Base-by-base conservation (phyloP, 1,284 basidiomycete species). In the Moesziomyces antarcticus region DNA sequence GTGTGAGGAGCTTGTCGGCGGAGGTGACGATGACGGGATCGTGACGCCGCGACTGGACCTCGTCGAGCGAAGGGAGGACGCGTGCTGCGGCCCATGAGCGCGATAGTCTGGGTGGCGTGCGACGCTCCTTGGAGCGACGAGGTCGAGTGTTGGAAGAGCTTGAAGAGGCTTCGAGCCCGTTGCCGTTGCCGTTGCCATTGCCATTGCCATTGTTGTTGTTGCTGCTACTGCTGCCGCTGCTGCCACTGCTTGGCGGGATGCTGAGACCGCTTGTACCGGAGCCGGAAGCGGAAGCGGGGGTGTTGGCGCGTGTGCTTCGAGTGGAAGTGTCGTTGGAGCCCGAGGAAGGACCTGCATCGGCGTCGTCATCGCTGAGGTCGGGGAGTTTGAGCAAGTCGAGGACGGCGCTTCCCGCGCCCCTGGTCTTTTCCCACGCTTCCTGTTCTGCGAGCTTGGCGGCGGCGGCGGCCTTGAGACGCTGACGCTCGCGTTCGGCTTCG, bases 331-430 rank as follows among this genome's bases (percentile, higher is more conserved):
- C 46, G 27, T 42, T 44, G 8, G 52, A 52, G 20, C 25, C 40
- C 7, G 41, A 50, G 10, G 56, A 67, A 20, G 41, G 56, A 9
- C 35, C 52, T 7, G 66, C 50, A 21, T 63, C 60, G 20, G 49
- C 53, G 6, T 70, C 68, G 22, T 67, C 69, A 25, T 70, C 56
- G 20, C 49, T 50, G 44, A 64, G 27, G 13, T 59, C 55, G 18
- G 71, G 66, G 11, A 61, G 46, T 58, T 77, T 73, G 42, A 75
- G 71, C 35, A 79, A 53, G 40, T 76, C 68, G 25, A 82, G 66
- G 14, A 82, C 81, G 14, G 64, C 62, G 48, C 78, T 80, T 1
- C 81, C 81, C 5, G 81, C 81, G 10, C 81, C 81, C 7, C 81
- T 65, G 0, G 77, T 82, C 44, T 70, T 66, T 41, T 82, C 78